Evolutionary conservation across 2,329 filamentous ascomycete genomes (phyloP).

Genomic region (Xylariales sp.): DNA sequence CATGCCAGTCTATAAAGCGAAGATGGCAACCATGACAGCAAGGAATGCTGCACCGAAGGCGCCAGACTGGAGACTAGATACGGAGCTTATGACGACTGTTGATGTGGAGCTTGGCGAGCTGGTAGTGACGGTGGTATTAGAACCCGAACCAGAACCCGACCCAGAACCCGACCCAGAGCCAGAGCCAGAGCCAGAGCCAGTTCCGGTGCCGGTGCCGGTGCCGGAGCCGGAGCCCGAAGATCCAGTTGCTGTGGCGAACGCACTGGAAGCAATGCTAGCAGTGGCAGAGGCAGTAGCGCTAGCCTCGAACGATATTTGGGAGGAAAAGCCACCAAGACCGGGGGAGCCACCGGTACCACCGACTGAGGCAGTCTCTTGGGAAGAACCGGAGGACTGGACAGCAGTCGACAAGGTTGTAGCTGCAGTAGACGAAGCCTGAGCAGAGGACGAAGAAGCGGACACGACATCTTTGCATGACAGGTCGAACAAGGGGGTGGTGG

Average conservation of each 20-base stretch:
- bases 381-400: slow-evolving; percentile 13
- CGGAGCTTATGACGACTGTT: background rate
- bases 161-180: slow-evolving; percentile 24
- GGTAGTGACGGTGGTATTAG: slow-evolving; percentile 3
- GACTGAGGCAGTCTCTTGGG: slow-evolving; percentile 10
- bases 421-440: slow-evolving; percentile 15
- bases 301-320: slow-evolving; percentile 12
- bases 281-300: slow-evolving; percentile 18
- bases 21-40: slow-evolving; percentile 9
- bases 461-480: slow-evolving; percentile 49
- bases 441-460: slow-evolving; percentile 19
- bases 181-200: slow-evolving; percentile 12
- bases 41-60: slow-evolving; percentile 10
- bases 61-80: slow-evolving; percentile 6
- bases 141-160: slow-evolving; percentile 16
- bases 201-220: slow-evolving; percentile 12
- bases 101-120: slow-evolving; percentile 2
- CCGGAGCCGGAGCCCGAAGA: slow-evolving; percentile 17
- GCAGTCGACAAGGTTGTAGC: slow-evolving; percentile 13
- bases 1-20: slow-evolving; percentile 10
- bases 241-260: slow-evolving; percentile 13
- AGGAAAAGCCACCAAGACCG: slow-evolving; percentile 8
- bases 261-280: slow-evolving; percentile 11
- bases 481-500: slow-evolving; percentile 55
- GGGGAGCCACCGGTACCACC: slow-evolving; percentile 12